These are phyloP conservation scores for Ogataea sp. DNA, from an alignment of 805 yeast genomes.

Conservation along the genomic window DNA sequence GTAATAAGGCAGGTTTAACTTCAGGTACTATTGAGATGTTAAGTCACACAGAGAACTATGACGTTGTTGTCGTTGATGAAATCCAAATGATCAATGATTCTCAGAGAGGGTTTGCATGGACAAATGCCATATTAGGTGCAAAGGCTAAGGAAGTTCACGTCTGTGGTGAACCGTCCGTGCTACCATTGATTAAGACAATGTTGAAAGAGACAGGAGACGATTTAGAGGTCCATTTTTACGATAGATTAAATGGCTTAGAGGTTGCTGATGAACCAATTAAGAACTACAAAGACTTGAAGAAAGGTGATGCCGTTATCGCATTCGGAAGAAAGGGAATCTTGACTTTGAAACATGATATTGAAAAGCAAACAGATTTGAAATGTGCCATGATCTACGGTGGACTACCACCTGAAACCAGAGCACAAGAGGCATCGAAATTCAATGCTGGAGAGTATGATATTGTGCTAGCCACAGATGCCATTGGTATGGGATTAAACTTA, in stretches of 20 bases:
- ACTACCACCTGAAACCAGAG: slow-evolving; percentile 89
- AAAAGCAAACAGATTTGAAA: slow-evolving; percentile 47
- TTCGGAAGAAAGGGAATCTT: slow-evolving; percentile 73
- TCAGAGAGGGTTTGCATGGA: slow-evolving; percentile 89
- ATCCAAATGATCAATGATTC: slow-evolving; percentile 88
- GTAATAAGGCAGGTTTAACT: slow-evolving; percentile 65
- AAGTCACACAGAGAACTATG: slow-evolving; percentile 58
- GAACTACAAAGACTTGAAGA: slow-evolving; percentile 31
- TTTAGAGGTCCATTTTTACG: slow-evolving; percentile 58
- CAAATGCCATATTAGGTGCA: slow-evolving; percentile 81
- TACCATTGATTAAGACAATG: slow-evolving; percentile 54
- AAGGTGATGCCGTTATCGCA: slow-evolving; percentile 87
- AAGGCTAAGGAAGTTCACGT: slow-evolving; percentile 79
- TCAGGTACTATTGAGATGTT: slow-evolving; percentile 95
- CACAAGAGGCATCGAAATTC: slow-evolving; percentile 72
- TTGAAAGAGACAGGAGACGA: slow-evolving; percentile 73
- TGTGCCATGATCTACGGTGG: slow-evolving; percentile 95
- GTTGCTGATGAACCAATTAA: slow-evolving; percentile 36
- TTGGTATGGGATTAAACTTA: slow-evolving; percentile 94
- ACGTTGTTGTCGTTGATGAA: slow-evolving; percentile 89
- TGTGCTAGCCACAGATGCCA: slow-evolving; percentile 93
- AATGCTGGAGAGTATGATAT: slow-evolving; percentile 74
- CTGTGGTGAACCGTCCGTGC: slow-evolving; percentile 88
- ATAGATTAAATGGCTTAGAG: slow-evolving; percentile 64
- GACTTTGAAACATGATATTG: slow-evolving; percentile 61